Conservation (phyloP, 345 rosid species). For the Citrus australasica region DNA sequence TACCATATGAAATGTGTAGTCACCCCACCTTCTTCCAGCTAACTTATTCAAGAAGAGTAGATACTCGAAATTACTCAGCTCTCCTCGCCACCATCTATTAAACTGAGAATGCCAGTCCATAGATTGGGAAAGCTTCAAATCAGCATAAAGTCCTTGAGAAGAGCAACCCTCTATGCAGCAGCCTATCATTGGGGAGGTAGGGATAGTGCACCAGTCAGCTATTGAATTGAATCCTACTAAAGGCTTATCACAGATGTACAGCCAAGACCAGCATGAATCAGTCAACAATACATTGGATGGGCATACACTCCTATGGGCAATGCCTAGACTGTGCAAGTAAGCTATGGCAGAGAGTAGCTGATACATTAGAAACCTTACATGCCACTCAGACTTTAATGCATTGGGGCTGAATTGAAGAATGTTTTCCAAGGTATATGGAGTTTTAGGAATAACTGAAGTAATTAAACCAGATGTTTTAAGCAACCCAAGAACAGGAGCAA, state of each 20-base stretch:
- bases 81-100: conserved; percentile 84
- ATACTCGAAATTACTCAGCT: conserved; percentile 84
- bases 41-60: conserved; percentile 71
- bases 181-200: conserved; percentile 25
- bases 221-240: conserved; percentile 22
- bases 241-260: conserved; percentile 42
- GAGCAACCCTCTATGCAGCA: conserved; percentile 54
- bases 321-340: conserved; percentile 60
- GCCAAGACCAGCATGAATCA: conserved; percentile 71
- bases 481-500: conserved; percentile 66
- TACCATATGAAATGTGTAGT: conserved; percentile 82
- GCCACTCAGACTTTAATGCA: conserved; percentile 72
- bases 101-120: conserved; percentile 66
- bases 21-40: conserved; percentile 98
- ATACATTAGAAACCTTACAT: conserved; percentile 57
- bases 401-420: conserved; percentile 73
- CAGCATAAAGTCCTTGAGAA: conserved; percentile 52
- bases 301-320: conserved; percentile 65
- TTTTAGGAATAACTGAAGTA: conserved; percentile 60
- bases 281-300: conserved; percentile 72
- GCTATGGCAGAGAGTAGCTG: conserved; percentile 76
- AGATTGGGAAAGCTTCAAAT: conserved; percentile 52
- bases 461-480: conserved; percentile 43
- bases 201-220: conserved; percentile 12
- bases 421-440: conserved; percentile 68